Conservation (phyloP, 2,329 filamentous ascomycete species). For the Blastomyces silverae region DNA sequence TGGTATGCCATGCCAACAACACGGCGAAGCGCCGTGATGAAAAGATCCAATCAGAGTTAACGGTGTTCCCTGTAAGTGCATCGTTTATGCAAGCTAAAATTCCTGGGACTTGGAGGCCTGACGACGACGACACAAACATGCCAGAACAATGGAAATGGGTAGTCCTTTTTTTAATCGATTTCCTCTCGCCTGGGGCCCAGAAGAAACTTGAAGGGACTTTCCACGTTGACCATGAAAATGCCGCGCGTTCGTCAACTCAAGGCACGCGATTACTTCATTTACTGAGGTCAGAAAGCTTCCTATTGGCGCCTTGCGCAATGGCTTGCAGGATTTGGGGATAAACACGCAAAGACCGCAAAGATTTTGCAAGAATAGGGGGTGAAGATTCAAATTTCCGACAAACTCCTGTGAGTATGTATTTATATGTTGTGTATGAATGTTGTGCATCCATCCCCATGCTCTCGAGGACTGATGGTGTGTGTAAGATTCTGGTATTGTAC, state of each 20-base stretch:
- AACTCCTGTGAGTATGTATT: too few relatives aligned
- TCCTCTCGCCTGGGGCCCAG: neutral
- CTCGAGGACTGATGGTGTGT: too few relatives aligned
- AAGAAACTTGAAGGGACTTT: neutral
- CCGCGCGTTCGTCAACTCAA: neutral
- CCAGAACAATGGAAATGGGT: neutral
- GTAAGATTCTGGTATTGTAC: too few relatives aligned
- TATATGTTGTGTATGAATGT: too few relatives aligned
- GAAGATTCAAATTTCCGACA: too few relatives aligned
- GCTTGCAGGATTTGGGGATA: too few relatives aligned
- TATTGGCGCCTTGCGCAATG: neutral
- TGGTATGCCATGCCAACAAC: neutral
- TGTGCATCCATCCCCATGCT: too few relatives aligned
- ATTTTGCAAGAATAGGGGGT: too few relatives aligned
- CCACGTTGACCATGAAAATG: neutral
- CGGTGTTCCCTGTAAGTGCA: neutral
- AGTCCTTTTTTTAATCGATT: too few relatives aligned
- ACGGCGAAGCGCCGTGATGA: neutral
- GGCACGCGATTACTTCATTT: neutral
- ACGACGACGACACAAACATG: neutral
- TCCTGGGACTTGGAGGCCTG: neutral
- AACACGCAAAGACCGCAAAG: too few relatives aligned
- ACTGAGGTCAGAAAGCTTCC: neutral
- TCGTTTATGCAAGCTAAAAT: neutral
- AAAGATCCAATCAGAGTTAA: neutral